Base-by-base conservation (phyloP, 768 basidiomycete genomes). In the Boletus fagicola region DNA sequence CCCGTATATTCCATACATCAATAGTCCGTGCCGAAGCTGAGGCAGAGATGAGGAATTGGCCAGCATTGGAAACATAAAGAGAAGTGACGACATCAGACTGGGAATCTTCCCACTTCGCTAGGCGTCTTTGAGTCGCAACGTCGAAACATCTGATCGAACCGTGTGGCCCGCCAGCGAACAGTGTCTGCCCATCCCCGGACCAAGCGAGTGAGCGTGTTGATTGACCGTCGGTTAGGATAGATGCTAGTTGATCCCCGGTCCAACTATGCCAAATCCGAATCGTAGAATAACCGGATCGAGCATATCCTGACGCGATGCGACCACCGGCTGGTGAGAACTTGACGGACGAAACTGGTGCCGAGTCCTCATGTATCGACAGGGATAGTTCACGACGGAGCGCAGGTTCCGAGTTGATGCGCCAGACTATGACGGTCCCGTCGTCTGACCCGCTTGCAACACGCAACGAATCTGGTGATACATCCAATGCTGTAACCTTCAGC, bases 311-410 rank as follows among this genome's bases (percentile, higher is more conserved):
- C 4, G 62, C 64, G 18, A 65, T 53, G 30, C 38, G 58, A 18
- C 20, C 38, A 18, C 63, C 64, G 2, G 38, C 15, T 2, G 63
- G 63, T 1, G 64, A 65, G 44, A 65, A 65, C 56, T 65, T 65
- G 57, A 65, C 40, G 0, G 57, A 61, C 9, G 59, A 53, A 8
- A 65, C 31, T 10, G 57, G 53, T n/a, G 58, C 48, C 3, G 38
- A 39, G 18, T 39, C 18, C 38, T n/a, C 38, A 4, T 39, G 38
- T 39, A 18, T n/a, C 38, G 18, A 39, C 13, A 13, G 5, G 38
- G 38, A 39, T n/a, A 39, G 38, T 39, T 39, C 18, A 9, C 38
- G 38, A 39, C 18, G 38, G 18, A 39, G 38, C 38, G 18, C 15
- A 6, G 15, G 18, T 39, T n/a, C 38, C 38, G 18, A 39, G 18